Percentiles rank a stretch among this genome's conserved stretches.
Conservation (phyloP, 1,284 basidiomycete species). For the Mycena citricolor region DNA sequence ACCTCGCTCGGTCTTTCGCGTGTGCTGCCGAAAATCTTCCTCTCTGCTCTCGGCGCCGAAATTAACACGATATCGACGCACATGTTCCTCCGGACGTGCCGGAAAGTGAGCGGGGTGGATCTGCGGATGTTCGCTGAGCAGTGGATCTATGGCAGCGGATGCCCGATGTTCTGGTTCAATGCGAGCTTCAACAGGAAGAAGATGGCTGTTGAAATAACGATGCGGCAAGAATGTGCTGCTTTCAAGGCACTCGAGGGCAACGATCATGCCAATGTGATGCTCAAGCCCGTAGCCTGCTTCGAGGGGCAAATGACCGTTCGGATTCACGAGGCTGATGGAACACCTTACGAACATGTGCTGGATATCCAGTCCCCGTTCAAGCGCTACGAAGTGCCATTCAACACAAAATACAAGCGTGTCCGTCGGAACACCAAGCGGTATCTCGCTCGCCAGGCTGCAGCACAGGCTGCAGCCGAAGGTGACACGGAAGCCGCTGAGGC, state of each 20-base stretch:
- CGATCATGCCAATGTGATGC: constrained; percentile 63
- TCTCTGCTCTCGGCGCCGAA: constrained; percentile 93
- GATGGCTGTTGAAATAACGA: constrained; percentile 95
- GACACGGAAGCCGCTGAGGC: constrained; percentile 90
- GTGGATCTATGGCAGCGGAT: constrained; percentile 98
- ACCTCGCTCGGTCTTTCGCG: constrained; percentile 93
- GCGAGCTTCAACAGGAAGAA: constrained; percentile 97
- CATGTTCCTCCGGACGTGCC: constrained; percentile 87
- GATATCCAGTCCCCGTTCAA: constrained; percentile 88
- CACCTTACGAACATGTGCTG: constrained; percentile 97
- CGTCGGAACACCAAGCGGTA: constrained; percentile 93
- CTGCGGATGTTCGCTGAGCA: constrained; percentile 91
- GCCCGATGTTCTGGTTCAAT: constrained; percentile 86
- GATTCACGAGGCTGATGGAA: constrained; percentile 98
- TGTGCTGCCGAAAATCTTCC: constrained; percentile 92
- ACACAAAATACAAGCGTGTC: constrained; percentile 99
- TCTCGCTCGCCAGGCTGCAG: constrained; percentile 89
- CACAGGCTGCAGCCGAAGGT: constrained; percentile 89
- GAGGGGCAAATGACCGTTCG: constrained; percentile 98
- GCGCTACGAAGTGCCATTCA: constrained; percentile 96
- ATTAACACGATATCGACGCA: constrained; percentile 90
- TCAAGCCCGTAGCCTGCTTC: constrained; percentile 86
- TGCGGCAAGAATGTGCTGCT: constrained; percentile 87
- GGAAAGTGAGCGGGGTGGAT: constrained; percentile 92
- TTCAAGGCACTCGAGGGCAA: constrained; percentile 66